phyloP scores from a whole-genome alignment of 1,284 basidiomycete species.

The Sanghuangporus sanghuang region DNA sequence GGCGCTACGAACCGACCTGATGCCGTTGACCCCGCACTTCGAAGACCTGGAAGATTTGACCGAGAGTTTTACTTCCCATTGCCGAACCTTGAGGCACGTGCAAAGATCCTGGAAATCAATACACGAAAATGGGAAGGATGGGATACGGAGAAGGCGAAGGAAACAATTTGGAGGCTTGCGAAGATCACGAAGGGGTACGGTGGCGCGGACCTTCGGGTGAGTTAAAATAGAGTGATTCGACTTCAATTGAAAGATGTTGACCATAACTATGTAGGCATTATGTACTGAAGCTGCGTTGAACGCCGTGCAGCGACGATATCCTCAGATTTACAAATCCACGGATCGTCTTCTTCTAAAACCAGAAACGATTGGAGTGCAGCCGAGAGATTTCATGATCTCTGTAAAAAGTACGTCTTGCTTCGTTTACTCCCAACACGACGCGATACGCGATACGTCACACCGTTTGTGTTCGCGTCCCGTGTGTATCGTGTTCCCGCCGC shows the following conservation, averaged over 20 bases:
- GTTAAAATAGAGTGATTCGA: conserved; percentile 26
- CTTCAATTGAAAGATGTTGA: not conserved
- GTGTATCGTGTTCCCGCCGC: not conserved
- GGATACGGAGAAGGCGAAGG: conserved; percentile 48
- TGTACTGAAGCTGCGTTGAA: conserved; percentile 97
- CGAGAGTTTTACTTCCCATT: conserved; percentile 98
- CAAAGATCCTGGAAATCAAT: conserved; percentile 90
- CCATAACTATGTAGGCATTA: conserved; percentile 55
- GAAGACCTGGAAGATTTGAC: conserved; percentile 95
- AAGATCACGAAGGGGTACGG: conserved; percentile 96
- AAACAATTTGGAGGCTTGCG: conserved; percentile 69
- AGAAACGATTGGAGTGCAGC: conserved; percentile 79
- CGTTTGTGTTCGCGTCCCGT: not conserved
- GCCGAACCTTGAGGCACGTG: conserved; percentile 79
- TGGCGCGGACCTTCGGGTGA: conserved; percentile 90
- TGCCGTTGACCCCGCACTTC: conserved; percentile 92
- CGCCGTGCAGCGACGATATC: conserved; percentile 93
- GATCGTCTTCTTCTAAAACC: conserved; percentile 86
- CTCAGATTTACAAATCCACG: conserved; percentile 93
- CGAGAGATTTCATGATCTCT: conserved; percentile 97
- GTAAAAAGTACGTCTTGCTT: conserved; percentile 75
- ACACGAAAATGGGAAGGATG: conserved; percentile 90
- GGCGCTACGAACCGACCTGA: conserved; percentile 98
- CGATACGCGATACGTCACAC: conserved; percentile 4
- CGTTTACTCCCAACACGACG: not conserved